Percentiles rank a stretch among this genome's conserved stretches.
Conservation (phyloP, 768 basidiomycete species). For the Russula olivacea region DNA sequence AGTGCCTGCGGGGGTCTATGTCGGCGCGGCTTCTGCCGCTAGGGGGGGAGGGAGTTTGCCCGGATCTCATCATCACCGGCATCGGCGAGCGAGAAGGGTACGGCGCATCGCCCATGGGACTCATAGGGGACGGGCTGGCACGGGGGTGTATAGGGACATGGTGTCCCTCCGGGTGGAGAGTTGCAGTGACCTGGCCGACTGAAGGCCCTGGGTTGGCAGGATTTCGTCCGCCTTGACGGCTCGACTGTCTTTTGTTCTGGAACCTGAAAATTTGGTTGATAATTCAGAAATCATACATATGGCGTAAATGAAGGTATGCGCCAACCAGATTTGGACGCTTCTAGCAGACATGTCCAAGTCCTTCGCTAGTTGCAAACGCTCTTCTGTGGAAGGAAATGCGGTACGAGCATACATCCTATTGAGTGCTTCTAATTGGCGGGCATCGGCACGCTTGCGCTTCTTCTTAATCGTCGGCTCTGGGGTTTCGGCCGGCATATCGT, state of each 20-base stretch:
- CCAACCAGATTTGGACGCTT: slow-evolving; percentile 83
- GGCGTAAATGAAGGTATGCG: neutral
- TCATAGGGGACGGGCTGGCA: slow-evolving; percentile 7
- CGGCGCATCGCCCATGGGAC: slow-evolving; percentile 11
- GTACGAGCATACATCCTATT: slow-evolving; percentile 77
- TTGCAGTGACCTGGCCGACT: neutral
- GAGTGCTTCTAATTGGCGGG: slow-evolving; percentile 70
- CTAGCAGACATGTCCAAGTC: slow-evolving; percentile 76
- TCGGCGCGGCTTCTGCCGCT: slow-evolving; percentile 12
- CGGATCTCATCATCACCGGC: slow-evolving; percentile 7
- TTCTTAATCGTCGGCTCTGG: slow-evolving; percentile 72
- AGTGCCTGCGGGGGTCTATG: slow-evolving; percentile 15
- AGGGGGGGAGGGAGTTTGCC: slow-evolving; percentile 20
- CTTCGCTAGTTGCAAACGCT: slow-evolving; percentile 70
- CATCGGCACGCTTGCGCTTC: slow-evolving; percentile 82
- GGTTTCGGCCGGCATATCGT: slow-evolving; percentile 29
- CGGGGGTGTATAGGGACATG: neutral
- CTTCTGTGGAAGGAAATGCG: slow-evolving; percentile 84
- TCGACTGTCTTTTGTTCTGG: slow-evolving; percentile 23
- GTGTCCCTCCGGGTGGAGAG: slow-evolving; percentile 6
- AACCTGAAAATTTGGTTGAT: slow-evolving; percentile 15
- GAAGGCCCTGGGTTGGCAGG: neutral
- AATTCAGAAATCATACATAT: neutral
- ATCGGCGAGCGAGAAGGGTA: slow-evolving; percentile 23
- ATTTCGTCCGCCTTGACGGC: slow-evolving; percentile 19